Evolutionary conservation across 164 flowering plant species (phyloP), one percentile per base, ranked within the genome.

Genomic region (Berberis vulgaris): DNA sequence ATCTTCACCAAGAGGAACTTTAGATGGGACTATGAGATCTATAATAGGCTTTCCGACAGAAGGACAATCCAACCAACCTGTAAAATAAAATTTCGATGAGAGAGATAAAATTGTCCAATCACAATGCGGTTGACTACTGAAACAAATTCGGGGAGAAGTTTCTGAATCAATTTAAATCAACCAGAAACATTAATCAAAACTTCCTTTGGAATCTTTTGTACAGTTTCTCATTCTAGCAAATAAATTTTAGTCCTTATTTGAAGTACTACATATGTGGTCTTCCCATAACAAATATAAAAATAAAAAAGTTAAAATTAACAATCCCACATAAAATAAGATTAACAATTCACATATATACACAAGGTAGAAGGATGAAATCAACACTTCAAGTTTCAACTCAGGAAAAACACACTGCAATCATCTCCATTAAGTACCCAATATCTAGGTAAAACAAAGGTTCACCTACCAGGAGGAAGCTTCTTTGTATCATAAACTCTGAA

Each of bases 21-120:
- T 93, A 10, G 98, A 93, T 65, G 98, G 98, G 57, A 93, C 73
- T 43, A 89, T 79, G 67, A 76, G 54, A 59, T 65, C 71, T 43
- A 93, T 86, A 68, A 71, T 78, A 42, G 82, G 80, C 59, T 26
- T 26, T 26, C 98, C 98, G 79, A 6, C 55, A 50, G 83, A 40
- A 62, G 97, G 98, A 70, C 98, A 93, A 67, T 86, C 97, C 76
- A 88, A 70, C 98, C 98, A 93, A 70, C 97, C 98, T 92, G 76
- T 68, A 71, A 78, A 40, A 61, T 39, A 5, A 57, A 10, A 52
- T 52, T 52, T 11, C 26, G 26, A 26, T 26, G 26, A 26, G 26
- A 54, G 26, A 26, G 26, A 26, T 26, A 26, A 26, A 26, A 26
- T 26, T 26, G 26, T 26, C 26, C 26, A 26, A 26, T 26, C 26